Conservation (phyloP, 1,284 basidiomycete species). For the Singerocomus rubriflavus region DNA sequence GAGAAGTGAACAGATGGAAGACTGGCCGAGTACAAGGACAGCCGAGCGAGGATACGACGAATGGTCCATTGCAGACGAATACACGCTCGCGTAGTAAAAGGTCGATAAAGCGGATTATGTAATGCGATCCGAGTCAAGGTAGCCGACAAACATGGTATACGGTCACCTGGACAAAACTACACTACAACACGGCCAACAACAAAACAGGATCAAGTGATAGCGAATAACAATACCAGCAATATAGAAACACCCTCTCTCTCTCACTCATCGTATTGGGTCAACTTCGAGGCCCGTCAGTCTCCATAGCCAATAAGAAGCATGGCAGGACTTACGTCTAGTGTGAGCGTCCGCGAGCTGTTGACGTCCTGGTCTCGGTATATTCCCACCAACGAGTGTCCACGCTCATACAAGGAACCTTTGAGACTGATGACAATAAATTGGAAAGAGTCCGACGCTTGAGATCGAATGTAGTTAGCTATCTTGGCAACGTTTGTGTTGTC, state of each 20-base stretch:
- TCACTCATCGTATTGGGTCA: slow-evolving; percentile 42
- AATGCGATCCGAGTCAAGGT: background rate
- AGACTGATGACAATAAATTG: slow-evolving; percentile 98
- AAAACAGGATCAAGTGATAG: slow-evolving; percentile 11
- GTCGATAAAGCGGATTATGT: slow-evolving; percentile 11
- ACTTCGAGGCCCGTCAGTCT: slow-evolving; percentile 23
- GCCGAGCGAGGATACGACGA: slow-evolving; percentile 56
- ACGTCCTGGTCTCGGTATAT: slow-evolving; percentile 93
- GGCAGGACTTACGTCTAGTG: slow-evolving; percentile 73
- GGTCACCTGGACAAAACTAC: slow-evolving; percentile 3
- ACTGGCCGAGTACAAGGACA: slow-evolving; percentile 60
- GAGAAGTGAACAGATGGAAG: slow-evolving; percentile 64
- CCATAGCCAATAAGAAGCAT: background rate
- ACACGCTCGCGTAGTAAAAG: background rate
- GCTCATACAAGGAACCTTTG: slow-evolving; percentile 89
- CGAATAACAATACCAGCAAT: slow-evolving; percentile 28
- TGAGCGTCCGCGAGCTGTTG: slow-evolving; percentile 86
- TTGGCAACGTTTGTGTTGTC: slow-evolving; percentile 96
- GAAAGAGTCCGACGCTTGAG: slow-evolving; percentile 76
- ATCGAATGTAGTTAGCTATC: slow-evolving; percentile 86
- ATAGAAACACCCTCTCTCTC: background rate
- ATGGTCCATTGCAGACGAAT: slow-evolving; percentile 21
- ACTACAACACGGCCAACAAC: slow-evolving; percentile 2
- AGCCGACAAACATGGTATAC: background rate
- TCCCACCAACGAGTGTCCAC: slow-evolving; percentile 87